Percentiles rank a stretch among this genome's conserved stretches.
phyloP scores from a whole-genome alignment of 2,329 filamentous ascomycete species.

The Neopestalotiopsis clavispora region DNA sequence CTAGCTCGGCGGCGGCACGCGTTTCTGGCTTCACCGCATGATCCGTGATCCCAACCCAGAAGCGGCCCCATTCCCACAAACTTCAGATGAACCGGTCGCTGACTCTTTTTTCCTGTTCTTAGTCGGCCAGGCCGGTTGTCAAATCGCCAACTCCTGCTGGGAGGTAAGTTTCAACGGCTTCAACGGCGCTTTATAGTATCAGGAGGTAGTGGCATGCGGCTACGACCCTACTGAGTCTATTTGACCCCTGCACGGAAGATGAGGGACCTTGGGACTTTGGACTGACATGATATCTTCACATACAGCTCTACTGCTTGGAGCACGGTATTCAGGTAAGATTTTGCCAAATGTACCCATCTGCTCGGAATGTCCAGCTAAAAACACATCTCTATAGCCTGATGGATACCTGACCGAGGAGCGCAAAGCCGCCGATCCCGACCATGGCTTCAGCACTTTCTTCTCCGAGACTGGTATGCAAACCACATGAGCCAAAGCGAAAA shows the following conservation, averaged over 20 bases:
- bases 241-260: conserved; percentile 5
- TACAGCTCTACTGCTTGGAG: conserved; percentile 98
- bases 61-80: conserved; percentile 28
- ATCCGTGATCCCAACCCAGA: conserved; percentile 27
- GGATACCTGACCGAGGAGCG: conserved; percentile 98
- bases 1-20: conserved; percentile 37
- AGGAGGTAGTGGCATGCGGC: neutral
- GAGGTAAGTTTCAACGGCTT: conserved; percentile 73
- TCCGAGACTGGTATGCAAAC: conserved; percentile 86
- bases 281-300: conserved; percentile 29
- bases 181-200: neutral
- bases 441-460: conserved; percentile 99
- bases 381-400: conserved; percentile 73
- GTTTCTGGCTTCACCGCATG: conserved; percentile 50
- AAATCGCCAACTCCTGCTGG: conserved; percentile 99
- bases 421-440: conserved; percentile 89
- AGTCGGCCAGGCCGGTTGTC: conserved; percentile 99
- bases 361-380: conserved; percentile 34
- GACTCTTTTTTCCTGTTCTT: conserved; percentile 51
- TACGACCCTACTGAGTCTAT: neutral
- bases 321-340: conserved; percentile 93
- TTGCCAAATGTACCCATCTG: conserved; percentile 20
- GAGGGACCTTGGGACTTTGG: neutral
- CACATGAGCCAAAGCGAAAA: conserved; percentile 19
- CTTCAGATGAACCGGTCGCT: conserved; percentile 39